Evolutionary conservation across 306 rosid genomes (phyloP).

Genomic region (Sphenostylis stenocarpa): DNA sequence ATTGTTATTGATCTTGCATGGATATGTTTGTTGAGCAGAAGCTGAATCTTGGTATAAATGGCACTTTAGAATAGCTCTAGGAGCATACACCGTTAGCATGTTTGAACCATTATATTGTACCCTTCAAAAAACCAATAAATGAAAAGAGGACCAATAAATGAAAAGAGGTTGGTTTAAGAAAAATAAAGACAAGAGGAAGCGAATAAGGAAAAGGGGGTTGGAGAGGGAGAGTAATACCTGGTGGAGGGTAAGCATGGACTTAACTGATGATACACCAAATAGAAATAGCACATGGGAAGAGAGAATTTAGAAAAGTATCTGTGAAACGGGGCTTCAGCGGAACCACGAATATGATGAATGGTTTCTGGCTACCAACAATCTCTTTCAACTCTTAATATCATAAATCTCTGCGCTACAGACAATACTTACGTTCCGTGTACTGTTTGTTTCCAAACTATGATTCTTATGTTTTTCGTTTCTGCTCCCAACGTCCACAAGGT

Average conservation of each 20-base stretch:
- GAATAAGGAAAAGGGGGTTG: background rate
- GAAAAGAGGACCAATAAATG: background rate
- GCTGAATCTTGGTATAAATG: constrained; percentile 42
- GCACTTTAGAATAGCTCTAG: constrained; percentile 52
- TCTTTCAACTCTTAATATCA: constrained; percentile 32
- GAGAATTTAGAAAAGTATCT: background rate
- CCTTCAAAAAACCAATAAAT: constrained; percentile 38
- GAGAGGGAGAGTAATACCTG: constrained; percentile 22
- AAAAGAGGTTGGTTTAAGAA: background rate
- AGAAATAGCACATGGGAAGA: background rate
- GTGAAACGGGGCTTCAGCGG: constrained; percentile 24
- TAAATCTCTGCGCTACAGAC: background rate
- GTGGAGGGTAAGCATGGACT: constrained; percentile 4
- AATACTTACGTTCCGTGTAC: background rate
- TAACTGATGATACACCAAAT: background rate
- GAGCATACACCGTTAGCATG: constrained; percentile 74
- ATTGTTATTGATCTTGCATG: constrained; percentile 50
- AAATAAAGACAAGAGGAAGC: background rate
- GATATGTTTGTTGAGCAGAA: constrained; percentile 46
- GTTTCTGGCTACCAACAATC: constrained; percentile 35
- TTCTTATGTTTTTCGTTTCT: background rate
- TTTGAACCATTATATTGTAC: constrained; percentile 62
- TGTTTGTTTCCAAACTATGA: background rate
- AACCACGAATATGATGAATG: constrained; percentile 46
- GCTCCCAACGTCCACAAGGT: background rate